Evolutionary conservation across 2,329 filamentous ascomycete genomes (phyloP).

Genomic region (Aspergillus phoenicis): DNA sequence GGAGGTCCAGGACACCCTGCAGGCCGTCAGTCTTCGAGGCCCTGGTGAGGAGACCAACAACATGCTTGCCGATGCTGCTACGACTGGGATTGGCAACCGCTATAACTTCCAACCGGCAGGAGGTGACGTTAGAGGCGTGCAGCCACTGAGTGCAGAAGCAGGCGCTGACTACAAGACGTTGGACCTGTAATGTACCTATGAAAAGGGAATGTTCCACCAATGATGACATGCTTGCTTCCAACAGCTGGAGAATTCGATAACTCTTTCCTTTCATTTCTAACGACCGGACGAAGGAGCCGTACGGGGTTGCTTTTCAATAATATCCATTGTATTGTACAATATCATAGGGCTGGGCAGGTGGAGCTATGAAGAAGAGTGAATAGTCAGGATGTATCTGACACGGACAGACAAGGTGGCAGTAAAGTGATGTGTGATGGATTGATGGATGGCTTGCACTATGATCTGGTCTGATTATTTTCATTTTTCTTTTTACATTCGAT

Average conservation of each 20-base stretch:
- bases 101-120: slow-evolving; percentile 45
- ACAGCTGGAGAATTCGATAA: slow-evolving; percentile 1
- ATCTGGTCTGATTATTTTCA: background rate
- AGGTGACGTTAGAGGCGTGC: slow-evolving; percentile 34
- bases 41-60: slow-evolving; percentile 44
- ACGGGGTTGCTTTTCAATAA: slow-evolving; percentile 15
- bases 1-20: slow-evolving; percentile 75
- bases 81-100: slow-evolving; percentile 40
- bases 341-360: slow-evolving; percentile 14
- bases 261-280: slow-evolving; percentile 1
- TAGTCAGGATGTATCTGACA: background rate
- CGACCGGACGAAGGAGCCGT: slow-evolving; percentile 7
- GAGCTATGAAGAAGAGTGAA: too few relatives aligned
- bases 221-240: background rate
- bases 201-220: too few relatives aligned
- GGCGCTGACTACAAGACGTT: slow-evolving; percentile 47
- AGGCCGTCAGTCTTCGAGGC: slow-evolving; percentile 46
- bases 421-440: background rate
- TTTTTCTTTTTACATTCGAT: slow-evolving; percentile 4
- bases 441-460: slow-evolving; percentile 9
- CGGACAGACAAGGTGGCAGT: background rate
- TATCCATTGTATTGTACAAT: slow-evolving; percentile 28
- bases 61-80: slow-evolving; percentile 39
- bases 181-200: slow-evolving; percentile 39
- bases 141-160: slow-evolving; percentile 45